Evolutionary conservation across 306 rosid genomes (phyloP).

Genomic region (Malus sylvestris): DNA sequence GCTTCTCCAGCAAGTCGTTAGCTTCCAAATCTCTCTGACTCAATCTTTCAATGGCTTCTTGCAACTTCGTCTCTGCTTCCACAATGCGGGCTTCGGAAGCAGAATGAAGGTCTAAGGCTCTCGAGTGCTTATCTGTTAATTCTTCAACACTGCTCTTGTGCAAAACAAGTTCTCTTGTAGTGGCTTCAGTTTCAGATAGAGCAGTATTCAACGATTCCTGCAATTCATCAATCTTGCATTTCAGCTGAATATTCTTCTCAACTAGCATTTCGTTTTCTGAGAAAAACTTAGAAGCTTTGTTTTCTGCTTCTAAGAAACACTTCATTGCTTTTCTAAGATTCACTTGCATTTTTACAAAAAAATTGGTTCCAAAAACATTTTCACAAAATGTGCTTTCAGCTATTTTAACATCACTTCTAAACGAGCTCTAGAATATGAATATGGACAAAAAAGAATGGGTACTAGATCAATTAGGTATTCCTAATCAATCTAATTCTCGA

Average conservation of each 20-base stretch:
- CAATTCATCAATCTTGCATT: slow-evolving; percentile 71
- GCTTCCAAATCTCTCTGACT: slow-evolving; percentile 68
- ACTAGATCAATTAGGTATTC: no score
- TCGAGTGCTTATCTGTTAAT: slow-evolving; percentile 58
- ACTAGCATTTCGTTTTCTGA: slow-evolving; percentile 72
- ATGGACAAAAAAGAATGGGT: no score
- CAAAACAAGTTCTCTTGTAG: slow-evolving; percentile 48
- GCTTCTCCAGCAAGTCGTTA: slow-evolving; percentile 58
- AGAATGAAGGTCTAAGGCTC: slow-evolving; percentile 52
- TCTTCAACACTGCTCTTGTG: slow-evolving; percentile 59
- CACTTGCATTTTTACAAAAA: no score
- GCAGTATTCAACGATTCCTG: slow-evolving; percentile 51
- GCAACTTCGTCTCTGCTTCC: slow-evolving; percentile 53
- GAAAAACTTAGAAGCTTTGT: slow-evolving; percentile 50
- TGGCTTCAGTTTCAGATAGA: slow-evolving; percentile 57
- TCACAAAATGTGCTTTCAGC: no score
- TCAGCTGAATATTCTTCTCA: slow-evolving; percentile 69
- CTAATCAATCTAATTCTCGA: no score
- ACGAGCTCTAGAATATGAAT: no score
- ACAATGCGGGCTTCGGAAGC: slow-evolving; percentile 36
- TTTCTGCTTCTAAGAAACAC: slow-evolving; percentile 51
- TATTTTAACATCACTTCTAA: no score
- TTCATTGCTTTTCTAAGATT: no score
- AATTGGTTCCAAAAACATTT: no score
- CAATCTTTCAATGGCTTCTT: slow-evolving; percentile 50